A percentile compares a stretch with the other conserved stretches of the same genome.
phyloP scores from a whole-genome alignment of 2,329 filamentous ascomycete genomes.

The Xylariales sp. region DNA sequence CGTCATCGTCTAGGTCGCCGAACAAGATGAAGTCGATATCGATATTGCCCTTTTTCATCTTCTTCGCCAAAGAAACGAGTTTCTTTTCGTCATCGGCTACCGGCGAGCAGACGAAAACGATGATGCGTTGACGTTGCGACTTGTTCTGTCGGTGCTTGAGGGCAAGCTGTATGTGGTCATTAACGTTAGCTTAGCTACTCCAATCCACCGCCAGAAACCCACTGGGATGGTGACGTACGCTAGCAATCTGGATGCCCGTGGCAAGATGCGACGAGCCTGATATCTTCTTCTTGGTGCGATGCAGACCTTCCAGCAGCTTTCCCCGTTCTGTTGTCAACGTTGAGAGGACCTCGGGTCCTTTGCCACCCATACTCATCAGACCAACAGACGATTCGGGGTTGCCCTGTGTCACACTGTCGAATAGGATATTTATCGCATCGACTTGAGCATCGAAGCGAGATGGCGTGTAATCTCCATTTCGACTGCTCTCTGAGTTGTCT shows the following conservation, averaged over 20 bases:
- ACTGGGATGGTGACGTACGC: constrained; percentile 67
- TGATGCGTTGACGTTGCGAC: constrained; percentile 93
- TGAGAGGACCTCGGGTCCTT: constrained; percentile 95
- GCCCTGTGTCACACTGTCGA: constrained; percentile 92
- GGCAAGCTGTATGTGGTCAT: constrained; percentile 73
- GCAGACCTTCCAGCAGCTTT: constrained; percentile 91
- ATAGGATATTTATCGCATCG: constrained; percentile 94
- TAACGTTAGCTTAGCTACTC: constrained; percentile 45
- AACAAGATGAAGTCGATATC: constrained; percentile 96
- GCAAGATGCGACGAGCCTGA: constrained; percentile 87
- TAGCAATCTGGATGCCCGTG: constrained; percentile 94
- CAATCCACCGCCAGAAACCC: background rate
- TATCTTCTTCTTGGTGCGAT: constrained; percentile 91
- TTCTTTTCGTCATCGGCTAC: constrained; percentile 90
- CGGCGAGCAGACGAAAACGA: constrained; percentile 95
- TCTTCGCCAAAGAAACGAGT: constrained; percentile 89
- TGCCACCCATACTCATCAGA: constrained; percentile 98
- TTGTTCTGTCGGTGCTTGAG: constrained; percentile 99
- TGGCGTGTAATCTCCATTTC: constrained; percentile 93
- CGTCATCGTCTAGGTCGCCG: constrained; percentile 90
- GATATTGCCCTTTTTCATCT: constrained; percentile 98
- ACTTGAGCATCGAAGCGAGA: constrained; percentile 96
- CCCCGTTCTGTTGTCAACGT: constrained; percentile 97
- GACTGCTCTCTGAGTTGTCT: constrained; percentile 98
- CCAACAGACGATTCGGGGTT: constrained; percentile 98